Conservation (phyloP, 305 asterid genomes). For the Euphrasia arctica region DNA sequence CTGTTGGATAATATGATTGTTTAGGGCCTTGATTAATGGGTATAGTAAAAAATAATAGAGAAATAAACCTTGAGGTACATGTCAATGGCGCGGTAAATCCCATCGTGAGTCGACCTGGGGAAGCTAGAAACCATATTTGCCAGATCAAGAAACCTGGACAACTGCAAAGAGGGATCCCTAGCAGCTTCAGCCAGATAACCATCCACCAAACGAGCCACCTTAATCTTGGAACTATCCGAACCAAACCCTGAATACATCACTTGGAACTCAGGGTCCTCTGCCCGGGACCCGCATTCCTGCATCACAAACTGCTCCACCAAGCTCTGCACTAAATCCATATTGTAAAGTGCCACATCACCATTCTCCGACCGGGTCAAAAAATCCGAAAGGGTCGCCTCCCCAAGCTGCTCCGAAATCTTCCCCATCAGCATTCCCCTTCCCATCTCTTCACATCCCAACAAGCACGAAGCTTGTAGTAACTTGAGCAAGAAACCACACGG, state of each 20-base stretch:
- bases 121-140: conserved; percentile 10
- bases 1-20: conserved; percentile 28
- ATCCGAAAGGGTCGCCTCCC: conserved; percentile 61
- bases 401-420: conserved; percentile 59
- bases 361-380: conserved; percentile 48
- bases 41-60: neutral
- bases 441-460: conserved; percentile 56
- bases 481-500: conserved; percentile 62
- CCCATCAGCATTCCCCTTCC: conserved; percentile 47
- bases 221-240: neutral
- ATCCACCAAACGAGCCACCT: conserved; percentile 4
- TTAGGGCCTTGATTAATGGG: too few relatives aligned
- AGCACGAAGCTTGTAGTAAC: conserved; percentile 53
- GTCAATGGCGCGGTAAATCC: conserved; percentile 11
- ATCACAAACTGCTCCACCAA: conserved; percentile 63
- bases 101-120: conserved; percentile 7
- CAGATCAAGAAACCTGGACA: conserved; percentile 10
- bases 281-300: conserved; percentile 35
- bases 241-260: conserved; percentile 1
- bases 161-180: neutral
- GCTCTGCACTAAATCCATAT: conserved; percentile 49
- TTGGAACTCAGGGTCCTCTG: neutral
- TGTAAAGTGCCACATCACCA: conserved; percentile 46
- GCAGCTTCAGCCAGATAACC: conserved; percentile 14
- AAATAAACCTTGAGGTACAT: conserved; percentile 11